A percentile compares a stretch with the other conserved stretches of the same genome.
Conservation (phyloP, 2,329 filamentous ascomycete genomes). For the Apiospora koreana region DNA sequence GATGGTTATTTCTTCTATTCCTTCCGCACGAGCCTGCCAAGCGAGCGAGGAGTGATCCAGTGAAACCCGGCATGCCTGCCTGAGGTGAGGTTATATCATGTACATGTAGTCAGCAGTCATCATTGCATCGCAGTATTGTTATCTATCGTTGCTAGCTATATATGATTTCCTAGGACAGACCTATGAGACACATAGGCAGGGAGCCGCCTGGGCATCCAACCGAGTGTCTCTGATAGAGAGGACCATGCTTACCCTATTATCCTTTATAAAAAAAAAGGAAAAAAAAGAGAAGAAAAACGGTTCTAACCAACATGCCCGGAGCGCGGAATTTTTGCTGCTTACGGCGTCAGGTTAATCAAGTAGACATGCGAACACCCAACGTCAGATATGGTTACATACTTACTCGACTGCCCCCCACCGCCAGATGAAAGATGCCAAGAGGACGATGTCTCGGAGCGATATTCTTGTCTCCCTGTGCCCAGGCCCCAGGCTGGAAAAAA, state of each 20-base stretch:
- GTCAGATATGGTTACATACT: background rate
- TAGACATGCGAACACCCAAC: background rate
- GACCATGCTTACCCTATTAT: background rate
- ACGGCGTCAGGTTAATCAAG: background rate
- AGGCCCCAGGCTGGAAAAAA: background rate
- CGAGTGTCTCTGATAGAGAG: background rate
- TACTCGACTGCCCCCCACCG: background rate
- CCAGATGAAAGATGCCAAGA: background rate
- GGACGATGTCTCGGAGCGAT: background rate
- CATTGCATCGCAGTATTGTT: background rate
- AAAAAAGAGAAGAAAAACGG: too few species aligned
- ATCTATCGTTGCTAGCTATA: background rate
- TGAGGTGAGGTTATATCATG: background rate
- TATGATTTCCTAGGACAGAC: background rate
- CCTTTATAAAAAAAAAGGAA: too few species aligned
- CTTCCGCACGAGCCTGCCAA: background rate
- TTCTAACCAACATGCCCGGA: background rate
- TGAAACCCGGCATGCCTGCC: background rate
- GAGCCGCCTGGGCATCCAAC: background rate
- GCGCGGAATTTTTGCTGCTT: background rate
- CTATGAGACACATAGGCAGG: background rate
- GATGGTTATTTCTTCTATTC: background rate
- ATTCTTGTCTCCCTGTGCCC: background rate
- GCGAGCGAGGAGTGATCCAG: background rate
- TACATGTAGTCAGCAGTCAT: background rate